A percentile compares a stretch with the other conserved stretches of the same genome.
Evolutionary conservation across 2,329 filamentous ascomycete species (phyloP).

Genomic region (Cercospora sp.): DNA sequence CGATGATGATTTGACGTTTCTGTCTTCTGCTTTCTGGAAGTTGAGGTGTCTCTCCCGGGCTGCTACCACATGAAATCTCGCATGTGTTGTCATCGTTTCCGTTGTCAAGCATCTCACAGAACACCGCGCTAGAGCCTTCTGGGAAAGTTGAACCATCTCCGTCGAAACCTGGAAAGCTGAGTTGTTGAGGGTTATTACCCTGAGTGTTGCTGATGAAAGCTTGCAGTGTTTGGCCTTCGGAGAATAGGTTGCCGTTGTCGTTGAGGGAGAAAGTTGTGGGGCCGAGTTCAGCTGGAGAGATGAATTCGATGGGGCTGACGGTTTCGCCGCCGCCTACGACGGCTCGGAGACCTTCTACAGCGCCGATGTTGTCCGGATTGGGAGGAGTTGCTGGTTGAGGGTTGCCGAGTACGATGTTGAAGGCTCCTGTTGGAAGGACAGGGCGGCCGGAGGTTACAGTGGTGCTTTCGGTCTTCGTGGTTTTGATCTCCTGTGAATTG

Average conservation of each 20-base stretch:
- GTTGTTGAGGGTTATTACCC: neutral
- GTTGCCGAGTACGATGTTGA: constrained; percentile 5
- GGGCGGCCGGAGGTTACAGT: neutral
- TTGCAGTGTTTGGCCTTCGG: neutral
- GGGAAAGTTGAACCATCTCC: neutral
- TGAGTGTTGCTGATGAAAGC: neutral
- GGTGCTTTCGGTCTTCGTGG: neutral
- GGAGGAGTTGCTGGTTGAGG: neutral
- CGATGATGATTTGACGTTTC: neutral
- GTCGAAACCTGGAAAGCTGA: neutral
- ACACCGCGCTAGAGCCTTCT: neutral
- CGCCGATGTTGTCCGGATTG: neutral
- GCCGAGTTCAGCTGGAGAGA: neutral
- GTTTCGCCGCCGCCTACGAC: neutral
- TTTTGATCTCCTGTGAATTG: neutral
- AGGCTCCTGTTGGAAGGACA: neutral
- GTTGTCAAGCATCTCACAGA: neutral
- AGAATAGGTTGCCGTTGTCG: neutral
- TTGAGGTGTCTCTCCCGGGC: neutral
- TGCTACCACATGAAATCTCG: neutral
- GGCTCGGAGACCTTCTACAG: neutral
- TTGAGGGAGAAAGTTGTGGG: neutral
- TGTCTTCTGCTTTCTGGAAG: neutral
- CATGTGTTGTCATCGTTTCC: neutral
- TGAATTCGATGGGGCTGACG: constrained; percentile 3